Evolutionary conservation across 805 yeast genomes (phyloP).

Genomic region (Soucietia sequanensis): DNA sequence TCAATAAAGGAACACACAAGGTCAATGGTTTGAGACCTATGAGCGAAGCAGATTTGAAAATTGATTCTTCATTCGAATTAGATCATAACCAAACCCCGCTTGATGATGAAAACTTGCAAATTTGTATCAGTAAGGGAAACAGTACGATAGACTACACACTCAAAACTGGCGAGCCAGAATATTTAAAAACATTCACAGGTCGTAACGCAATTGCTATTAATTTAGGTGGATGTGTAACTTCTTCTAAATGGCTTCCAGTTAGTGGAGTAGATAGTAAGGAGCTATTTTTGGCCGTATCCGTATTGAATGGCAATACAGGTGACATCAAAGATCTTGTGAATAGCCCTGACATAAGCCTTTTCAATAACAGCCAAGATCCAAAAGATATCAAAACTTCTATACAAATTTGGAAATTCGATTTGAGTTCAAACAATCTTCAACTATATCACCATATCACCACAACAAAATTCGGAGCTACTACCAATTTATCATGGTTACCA

Average conservation of each 20-base stretch:
- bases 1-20: background rate
- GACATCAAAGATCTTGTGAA: constrained; percentile 20
- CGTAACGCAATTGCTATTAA: constrained; percentile 44
- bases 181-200: too few relatives aligned
- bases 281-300: constrained; percentile 51
- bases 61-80: too few relatives aligned
- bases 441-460: constrained; percentile 28
- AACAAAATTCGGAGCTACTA: constrained; percentile 44
- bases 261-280: constrained; percentile 6
- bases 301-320: constrained; percentile 32
- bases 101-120: too few relatives aligned
- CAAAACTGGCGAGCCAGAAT: background rate
- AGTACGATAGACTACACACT: background rate
- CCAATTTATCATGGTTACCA: constrained; percentile 41
- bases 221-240: constrained; percentile 52
- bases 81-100: too few relatives aligned
- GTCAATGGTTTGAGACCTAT: background rate
- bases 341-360: constrained; percentile 30
- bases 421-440: constrained; percentile 19
- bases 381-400: constrained; percentile 31
- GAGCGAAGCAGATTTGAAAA: background rate
- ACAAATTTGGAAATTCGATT: constrained; percentile 43
- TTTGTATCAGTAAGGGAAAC: too few relatives aligned
- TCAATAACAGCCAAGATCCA: constrained; percentile 13
- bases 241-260: constrained; percentile 50